A percentile compares a stretch with the other conserved stretches of the same genome.
Conservation (phyloP, 768 basidiomycete species). For the Austroboletus eburneus region DNA sequence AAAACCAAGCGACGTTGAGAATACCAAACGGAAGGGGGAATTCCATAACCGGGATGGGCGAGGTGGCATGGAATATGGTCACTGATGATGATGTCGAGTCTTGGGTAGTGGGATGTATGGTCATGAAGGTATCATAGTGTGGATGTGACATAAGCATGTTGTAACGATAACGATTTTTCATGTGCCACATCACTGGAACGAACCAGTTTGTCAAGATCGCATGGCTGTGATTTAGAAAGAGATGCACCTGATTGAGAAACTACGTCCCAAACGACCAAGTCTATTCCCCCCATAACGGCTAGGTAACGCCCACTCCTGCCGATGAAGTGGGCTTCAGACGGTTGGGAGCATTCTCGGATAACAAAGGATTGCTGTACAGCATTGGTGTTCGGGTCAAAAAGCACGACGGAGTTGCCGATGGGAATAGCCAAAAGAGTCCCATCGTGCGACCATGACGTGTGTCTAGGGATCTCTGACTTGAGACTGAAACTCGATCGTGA, state of each 20-base stretch:
- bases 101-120: conserved; percentile 41
- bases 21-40: conserved; percentile 60
- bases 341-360: conserved; percentile 47
- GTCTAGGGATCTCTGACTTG: conserved; percentile 61
- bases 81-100: conserved; percentile 37
- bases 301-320: conserved; percentile 71
- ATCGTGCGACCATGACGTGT: conserved; percentile 79
- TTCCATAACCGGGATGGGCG: conserved; percentile 41
- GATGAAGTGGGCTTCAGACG: conserved; percentile 56
- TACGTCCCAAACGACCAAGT: conserved; percentile 71
- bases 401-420: conserved; percentile 58
- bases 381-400: conserved; percentile 71
- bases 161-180: conserved; percentile 36
- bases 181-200: conserved; percentile 58
- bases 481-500: conserved; percentile 68
- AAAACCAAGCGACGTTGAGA: conserved; percentile 42
- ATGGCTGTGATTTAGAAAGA: background rate
- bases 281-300: conserved; percentile 44
- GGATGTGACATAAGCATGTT: conserved; percentile 52
- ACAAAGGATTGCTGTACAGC: conserved; percentile 56
- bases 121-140: conserved; percentile 52
- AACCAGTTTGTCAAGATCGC: background rate
- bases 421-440: conserved; percentile 79
- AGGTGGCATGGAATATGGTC: conserved; percentile 45
- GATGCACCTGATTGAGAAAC: conserved; percentile 52